Evolutionary conservation across 2,329 filamentous ascomycete genomes (phyloP).

Genomic region (Phyllosticta capitalensis): DNA sequence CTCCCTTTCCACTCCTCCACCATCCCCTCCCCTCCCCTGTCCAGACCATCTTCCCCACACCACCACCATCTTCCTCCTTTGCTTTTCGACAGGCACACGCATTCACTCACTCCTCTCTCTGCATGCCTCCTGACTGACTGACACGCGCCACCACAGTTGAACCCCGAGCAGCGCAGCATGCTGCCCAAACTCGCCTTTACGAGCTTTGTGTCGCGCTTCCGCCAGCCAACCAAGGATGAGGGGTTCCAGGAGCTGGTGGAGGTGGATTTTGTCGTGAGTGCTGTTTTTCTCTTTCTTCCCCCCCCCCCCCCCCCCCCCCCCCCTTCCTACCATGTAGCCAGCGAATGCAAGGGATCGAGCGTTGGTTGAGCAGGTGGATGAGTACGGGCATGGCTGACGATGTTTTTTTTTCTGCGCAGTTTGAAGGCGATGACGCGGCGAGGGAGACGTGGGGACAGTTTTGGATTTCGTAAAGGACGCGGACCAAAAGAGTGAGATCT

Average conservation of each 20-base stretch:
- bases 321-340: too few species aligned
- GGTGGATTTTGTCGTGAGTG: constrained; percentile 60
- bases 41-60: neutral
- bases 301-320: neutral
- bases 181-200: constrained; percentile 75
- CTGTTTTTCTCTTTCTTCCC: too few species aligned
- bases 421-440: neutral
- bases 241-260: constrained; percentile 74
- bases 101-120: neutral
- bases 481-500: too few species aligned
- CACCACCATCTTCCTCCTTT: neutral
- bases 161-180: constrained; percentile 67
- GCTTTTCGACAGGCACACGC: neutral
- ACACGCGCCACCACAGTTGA: constrained; percentile 44
- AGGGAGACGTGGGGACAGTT: neutral
- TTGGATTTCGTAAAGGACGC: neutral
- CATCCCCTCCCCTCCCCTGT: neutral
- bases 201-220: constrained; percentile 63
- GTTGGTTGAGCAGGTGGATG: too few species aligned
- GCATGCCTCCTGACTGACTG: neutral
- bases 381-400: too few species aligned
- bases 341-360: too few species aligned
- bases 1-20: neutral
- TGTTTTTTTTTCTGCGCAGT: neutral
- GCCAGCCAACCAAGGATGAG: constrained; percentile 61